Base-by-base conservation (phyloP, 2,329 filamentous ascomycete species). In the Aspergillus fructus region DNA sequence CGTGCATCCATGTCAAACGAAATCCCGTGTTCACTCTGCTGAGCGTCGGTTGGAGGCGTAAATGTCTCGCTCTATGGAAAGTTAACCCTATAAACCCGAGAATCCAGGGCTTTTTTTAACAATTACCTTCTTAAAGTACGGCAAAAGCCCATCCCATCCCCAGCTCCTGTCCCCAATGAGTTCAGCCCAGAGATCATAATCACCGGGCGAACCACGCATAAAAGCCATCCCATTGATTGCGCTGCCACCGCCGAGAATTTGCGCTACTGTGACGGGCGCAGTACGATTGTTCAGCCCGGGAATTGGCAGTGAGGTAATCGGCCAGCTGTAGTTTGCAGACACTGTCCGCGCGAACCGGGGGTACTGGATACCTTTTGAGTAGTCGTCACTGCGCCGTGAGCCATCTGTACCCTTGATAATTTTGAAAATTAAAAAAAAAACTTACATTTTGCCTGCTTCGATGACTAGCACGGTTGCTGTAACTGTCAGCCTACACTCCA, bases 161-260 rank as follows among this genome's bases (percentile, higher is more conserved):
- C 51, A 53, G 13, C 17, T 19, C 8, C 27, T 5, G 17, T 53
- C 51, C 7, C 42, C 42, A 21, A 53, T 47, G 17, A 53, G 24
- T 5, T 53, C 51, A 5, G 30, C 51, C 51, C 51, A 53, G 42
- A 53, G 42, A 23, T 53, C 24, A 40, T 53, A 53, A 46, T 53
- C 51, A 5, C 51, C 51, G 5, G 51, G 51, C 23, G 51, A 45
- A 17, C 51, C 51, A 4, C 42, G 41, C 19, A 47, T 43, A 47
- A 53, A 53, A 1, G 51, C 51, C 51, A 53, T 47, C 4, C 51
- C 51, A 19, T 53, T 53, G 41, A 53, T 53, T 5, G 51, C 51
- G 19, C 51, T 47, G 2, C 51, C 51, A 37, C 51, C 51, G n/a
- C 51, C 41, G 27, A 53, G 23, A 3, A 53, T 15, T 34, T 24